Evolutionary conservation across 192 early-diverging fungal genomes (phyloP).

Genomic region (Piromyces sp.): DNA sequence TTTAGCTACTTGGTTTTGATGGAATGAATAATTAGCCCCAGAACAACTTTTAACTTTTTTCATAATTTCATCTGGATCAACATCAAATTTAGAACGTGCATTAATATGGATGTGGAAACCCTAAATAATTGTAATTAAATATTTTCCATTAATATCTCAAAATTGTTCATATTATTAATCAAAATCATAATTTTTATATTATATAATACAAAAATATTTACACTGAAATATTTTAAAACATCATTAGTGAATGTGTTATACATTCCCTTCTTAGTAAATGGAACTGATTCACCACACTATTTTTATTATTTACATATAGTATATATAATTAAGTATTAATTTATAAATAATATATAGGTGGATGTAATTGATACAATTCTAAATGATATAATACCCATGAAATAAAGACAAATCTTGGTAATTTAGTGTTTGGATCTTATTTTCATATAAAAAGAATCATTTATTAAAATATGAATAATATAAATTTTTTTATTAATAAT

Average conservation of each 20-base stretch:
- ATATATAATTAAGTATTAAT: neutral
- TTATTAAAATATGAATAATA: too few species aligned
- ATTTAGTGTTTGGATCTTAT: constrained; percentile 65
- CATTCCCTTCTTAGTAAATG: constrained; percentile 73
- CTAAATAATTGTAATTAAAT: neutral
- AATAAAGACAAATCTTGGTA: constrained; percentile 81
- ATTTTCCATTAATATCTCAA: too few species aligned
- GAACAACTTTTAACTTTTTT: constrained; percentile 63
- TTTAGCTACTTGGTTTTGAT: constrained; percentile 18
- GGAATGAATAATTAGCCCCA: constrained; percentile 79
- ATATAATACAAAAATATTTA: too few species aligned
- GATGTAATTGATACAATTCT: too few species aligned
- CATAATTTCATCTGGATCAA: constrained; percentile 68
- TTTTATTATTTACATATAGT: neutral
- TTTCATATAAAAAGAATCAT: constrained; percentile 66
- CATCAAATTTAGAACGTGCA: constrained; percentile 64
- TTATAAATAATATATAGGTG: neutral
- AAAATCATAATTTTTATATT: too few species aligned
- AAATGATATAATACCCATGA: constrained; percentile 53
- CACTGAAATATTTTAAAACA: constrained; percentile 61
- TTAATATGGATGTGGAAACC: constrained; percentile 77
- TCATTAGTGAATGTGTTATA: constrained; percentile 70
- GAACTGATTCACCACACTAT: constrained; percentile 83
- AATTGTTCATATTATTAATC: too few species aligned
- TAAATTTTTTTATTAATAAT: constrained; percentile 40